Evolutionary conservation across 805 yeast genomes (phyloP), one percentile per base, ranked within the genome.

Genomic region (Blastobotrys chiropterorum): DNA sequence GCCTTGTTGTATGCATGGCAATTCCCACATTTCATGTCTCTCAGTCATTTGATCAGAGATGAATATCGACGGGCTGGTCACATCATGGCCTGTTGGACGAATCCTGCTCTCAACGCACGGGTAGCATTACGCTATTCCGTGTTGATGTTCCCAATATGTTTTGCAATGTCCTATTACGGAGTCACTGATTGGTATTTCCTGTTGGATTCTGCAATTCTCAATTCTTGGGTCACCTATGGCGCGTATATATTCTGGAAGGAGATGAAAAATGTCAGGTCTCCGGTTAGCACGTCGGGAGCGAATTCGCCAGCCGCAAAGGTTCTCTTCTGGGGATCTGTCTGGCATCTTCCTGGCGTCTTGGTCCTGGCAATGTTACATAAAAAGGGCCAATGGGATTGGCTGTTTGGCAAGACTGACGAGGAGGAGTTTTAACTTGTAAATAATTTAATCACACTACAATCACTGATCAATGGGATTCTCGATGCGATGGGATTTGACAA

Each of bases 1-100:
- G 88, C 85, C 0, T 71, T 94, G 49, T 71, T 94, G 40, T 94
- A 86, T 64, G 96, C 97, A 4, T 94, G 99, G 99, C 99, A 94
- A 68, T 94, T 94, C 68, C 99, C 99, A 1, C 99, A 94, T 67
- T 94, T 94, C 73, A 94, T 92, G 70, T 80, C 97, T 0, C 77
- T 94, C 46, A 84, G 95, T 49, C 97, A 90, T 69, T 85, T 85
- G 59, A 83, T 94, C 53, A 84, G 90, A 47, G 83, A 82, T 51
- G 97, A 94, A 64, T 94, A 94, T 66, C 83, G 85, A 61, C 75
- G 77, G 46, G 99, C 99, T 0, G 99, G 99, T 0, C 94, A 94
- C 68, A 90, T 89, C n/a, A 94, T 94, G 99, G 79, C 97, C 0
- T 95, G 96, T 0, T 90, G 86, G 72, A 90, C 83, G 56, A 87